Base-by-base conservation (phyloP, 1,139 yeast genomes). In the Blastobotrys petasosporus region DNA sequence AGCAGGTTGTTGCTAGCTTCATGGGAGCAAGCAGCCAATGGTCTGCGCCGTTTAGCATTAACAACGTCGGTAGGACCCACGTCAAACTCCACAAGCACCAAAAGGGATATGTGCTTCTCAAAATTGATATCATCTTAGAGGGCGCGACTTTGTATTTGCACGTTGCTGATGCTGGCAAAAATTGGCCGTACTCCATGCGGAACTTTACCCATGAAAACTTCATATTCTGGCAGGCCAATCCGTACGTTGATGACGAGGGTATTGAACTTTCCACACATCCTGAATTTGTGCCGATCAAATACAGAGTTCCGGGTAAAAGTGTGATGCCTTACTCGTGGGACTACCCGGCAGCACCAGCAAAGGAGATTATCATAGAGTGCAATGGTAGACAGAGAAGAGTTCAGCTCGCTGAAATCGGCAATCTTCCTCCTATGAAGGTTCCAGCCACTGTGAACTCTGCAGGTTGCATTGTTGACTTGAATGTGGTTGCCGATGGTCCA, bases 291-390 rank as follows among this genome's bases (percentile, higher is more conserved):
- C 71, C 58, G 67, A 73, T 87, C 20, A 80, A 75, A 58, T 92
- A 90, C 61, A 76, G 78, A 48, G 74, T 90, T 20, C 97, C 97
- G 0, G 80, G 95, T 1, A 81, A 79, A 61, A 86, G 96, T 68
- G 94, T 87, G 1, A 94, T 94, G 98, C 97, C 97, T 0, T 94
- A 92, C 64, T 88, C 98, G 0, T 94, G 96, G 87, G 98, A 94
- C 62, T 92, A 79, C 65, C 98, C 98, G 0, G 87, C 94, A 46
- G 97, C 96, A 0, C 71, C 79, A 10, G 76, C 84, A 39, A 90
- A 88, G 62, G 96, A 90, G 59, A 67, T 94, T 32, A 74, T 87
- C 2, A 68, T 94, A 28, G 73, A 90, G 50, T 84, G 82, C 47
- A 61, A 63, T 25, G 86, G 86, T 1, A 73, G 82, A 36, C 92